These are phyloP conservation scores for Boletellus sp. DNA, from an alignment of 1,284 basidiomycete species.

Conservation along the genomic window DNA sequence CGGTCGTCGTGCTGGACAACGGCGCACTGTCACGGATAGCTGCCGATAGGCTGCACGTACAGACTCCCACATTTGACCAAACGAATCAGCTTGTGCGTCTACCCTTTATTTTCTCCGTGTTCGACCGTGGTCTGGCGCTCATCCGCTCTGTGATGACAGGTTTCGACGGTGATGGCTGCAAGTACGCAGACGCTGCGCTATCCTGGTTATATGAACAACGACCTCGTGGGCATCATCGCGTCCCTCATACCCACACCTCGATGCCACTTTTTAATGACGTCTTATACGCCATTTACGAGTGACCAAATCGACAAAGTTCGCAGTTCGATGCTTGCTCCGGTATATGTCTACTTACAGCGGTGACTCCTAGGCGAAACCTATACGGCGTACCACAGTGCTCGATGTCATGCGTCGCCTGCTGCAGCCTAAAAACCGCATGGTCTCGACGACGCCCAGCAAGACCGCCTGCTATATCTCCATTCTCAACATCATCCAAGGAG, in stretches of 20 bases:
- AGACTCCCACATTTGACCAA: conserved; percentile 91
- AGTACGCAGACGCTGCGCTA: conserved; percentile 97
- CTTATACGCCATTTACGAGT: conserved; percentile 97
- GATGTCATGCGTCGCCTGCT: conserved; percentile 98
- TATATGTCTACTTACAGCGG: background rate
- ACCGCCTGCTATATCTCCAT: conserved; percentile 96
- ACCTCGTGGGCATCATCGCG: conserved; percentile 95
- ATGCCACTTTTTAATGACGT: conserved; percentile 99
- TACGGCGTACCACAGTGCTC: conserved; percentile 90
- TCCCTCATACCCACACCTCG: conserved; percentile 97
- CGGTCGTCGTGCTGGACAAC: conserved; percentile 96
- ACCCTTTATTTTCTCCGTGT: background rate
- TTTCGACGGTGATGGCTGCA: conserved; percentile 93
- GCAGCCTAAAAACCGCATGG: conserved; percentile 98
- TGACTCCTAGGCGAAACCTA: conserved; percentile 68
- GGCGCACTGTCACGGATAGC: conserved; percentile 90
- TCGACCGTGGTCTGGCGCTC: conserved; percentile 1
- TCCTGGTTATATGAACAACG: conserved; percentile 99
- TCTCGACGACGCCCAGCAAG: conserved; percentile 90
- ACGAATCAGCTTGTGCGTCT: conserved; percentile 85
- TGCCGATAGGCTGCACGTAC: conserved; percentile 85
- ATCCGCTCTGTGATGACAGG: conserved; percentile 43
- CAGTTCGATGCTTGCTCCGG: background rate
- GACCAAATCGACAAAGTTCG: conserved; percentile 90
- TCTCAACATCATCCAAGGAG: conserved; percentile 97